Base-by-base conservation (phyloP, 768 basidiomycete genomes). In the Tephrocybe sp. region DNA sequence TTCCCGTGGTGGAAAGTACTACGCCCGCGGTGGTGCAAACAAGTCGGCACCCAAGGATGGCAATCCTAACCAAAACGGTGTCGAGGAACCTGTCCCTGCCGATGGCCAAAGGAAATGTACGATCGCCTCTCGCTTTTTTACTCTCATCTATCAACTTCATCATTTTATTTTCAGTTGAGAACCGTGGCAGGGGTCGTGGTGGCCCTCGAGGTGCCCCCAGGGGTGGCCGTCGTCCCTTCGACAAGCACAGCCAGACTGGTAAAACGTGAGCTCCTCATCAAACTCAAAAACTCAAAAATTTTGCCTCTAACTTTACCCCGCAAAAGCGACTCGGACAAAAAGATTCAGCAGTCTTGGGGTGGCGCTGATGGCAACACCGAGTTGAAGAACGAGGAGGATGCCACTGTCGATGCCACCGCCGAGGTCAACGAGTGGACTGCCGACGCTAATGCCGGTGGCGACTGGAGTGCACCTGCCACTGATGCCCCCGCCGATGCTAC, bases 301-400 rank as follows among this genome's bases (percentile, higher is more conserved):
- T 5, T 35, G 16, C 39, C 15, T 49, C 51, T 47, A 58, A 27
- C 44, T 52, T 50, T 40, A 50, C 11, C 46, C 24, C 44, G 47
- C 21, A 42, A 26, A 55, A 94, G 91, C 67, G 96, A 98, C 72
- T 87, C 91, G 37, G 90, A 94, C 59, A 98, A 98, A 81, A 92
- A 92, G 75, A 73, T 95, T 60, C 88, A 92, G 67, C 89, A 92
- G 64, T 87, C 86, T 57, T 98, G 96, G 96, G 96, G 96, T 56
- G 91, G 89, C 34, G 92, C 94, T 56, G 90, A 94, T 60, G 92
- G 89, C 59, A 78, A 74, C 58, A 68, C 87, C 31, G 96, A 98
- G 70, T 78, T 92, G 62, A 86, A 86, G 72, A 78, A 76, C 27
- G 95, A 98, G 67, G 70, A 83, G 52, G 86, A 81, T 24, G 96